Evolutionary conservation across 768 basidiomycete species (phyloP), one percentile per base, ranked within the genome.

Genomic region (Lactarius evosmus): DNA sequence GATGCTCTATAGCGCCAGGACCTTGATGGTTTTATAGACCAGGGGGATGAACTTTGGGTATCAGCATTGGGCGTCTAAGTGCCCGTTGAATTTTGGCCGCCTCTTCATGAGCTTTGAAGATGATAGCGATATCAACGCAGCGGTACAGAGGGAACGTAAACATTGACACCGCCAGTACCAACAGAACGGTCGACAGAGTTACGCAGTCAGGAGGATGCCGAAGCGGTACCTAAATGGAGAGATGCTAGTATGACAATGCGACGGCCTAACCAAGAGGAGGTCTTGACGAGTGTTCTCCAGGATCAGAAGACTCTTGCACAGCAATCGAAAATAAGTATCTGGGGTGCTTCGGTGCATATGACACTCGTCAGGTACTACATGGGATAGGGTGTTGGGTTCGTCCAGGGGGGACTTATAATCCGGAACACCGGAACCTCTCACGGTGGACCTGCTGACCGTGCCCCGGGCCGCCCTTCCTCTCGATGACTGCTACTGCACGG

Each of bases 21-120:
- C 49, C 22, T 65, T 65, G 54, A 36, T 51, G 58, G 55, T 34
- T 62, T 65, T 65, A 60, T 60, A 60, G 46, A 41, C 11, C 8
- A n/a, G 6, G 27, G 50, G 30, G 51, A 32, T 4, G 27, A 52
- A 27, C 27, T 9, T 6, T 8, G 25, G 59, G 16, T 27, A 14
- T 32, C 41, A 32, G 58, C 27, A 16, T 27, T 41, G 29, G 32
- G 56, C 16, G 34, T 38, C 22, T 11, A 27, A 8, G 22, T 33
- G 36, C 40, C 36, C 30, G 32, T 27, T 40, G 52, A 55, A 53
- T 53, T 54, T 53, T 25, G 40, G 7, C 2, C 58, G 60, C 25
- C 25, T 49, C 41, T 30, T 60, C 58, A 60, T 56, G 63, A 50
- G 8, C 14, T 12, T 40, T 38, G 38, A 44, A 17, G 34, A 33